Conservation (phyloP, 441 rosid genomes). For the Erodium moschatum region DNA sequence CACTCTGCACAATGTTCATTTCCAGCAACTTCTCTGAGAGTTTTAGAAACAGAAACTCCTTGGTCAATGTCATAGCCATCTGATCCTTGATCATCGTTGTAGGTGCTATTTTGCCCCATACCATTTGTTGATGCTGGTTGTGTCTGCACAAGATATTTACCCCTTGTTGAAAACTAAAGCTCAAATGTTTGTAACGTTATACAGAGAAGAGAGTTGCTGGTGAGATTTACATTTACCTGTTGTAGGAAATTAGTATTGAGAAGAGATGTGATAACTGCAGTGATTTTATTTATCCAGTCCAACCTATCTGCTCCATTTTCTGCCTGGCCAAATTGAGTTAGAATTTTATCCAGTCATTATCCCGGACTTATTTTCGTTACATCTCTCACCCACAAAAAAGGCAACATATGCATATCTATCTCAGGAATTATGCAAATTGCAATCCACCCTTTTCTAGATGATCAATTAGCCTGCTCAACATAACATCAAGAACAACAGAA, state of each 20-base stretch:
- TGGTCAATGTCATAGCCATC: constrained; percentile 23
- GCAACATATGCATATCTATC: neutral
- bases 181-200: neutral
- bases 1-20: constrained; percentile 89
- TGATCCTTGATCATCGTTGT: constrained; percentile 26
- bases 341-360: constrained; percentile 13
- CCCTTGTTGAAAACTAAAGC: constrained; percentile 26
- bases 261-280: constrained; percentile 66
- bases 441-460: neutral
- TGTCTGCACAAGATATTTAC: constrained; percentile 37
- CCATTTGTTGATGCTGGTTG: constrained; percentile 21
- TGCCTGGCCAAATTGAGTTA: constrained; percentile 45
- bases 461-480: neutral
- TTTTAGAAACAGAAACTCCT: constrained; percentile 37
- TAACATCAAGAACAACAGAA: neutral
- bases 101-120: constrained; percentile 26
- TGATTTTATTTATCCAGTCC: constrained; percentile 84
- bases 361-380: constrained; percentile 1
- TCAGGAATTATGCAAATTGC: constrained; percentile 2
- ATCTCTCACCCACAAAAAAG: neutral
- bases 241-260: constrained; percentile 57
- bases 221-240: constrained; percentile 57
- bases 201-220: neutral
- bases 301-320: constrained; percentile 82
- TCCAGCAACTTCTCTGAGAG: constrained; percentile 68